Percentiles rank a stretch among this genome's conserved stretches.
These are phyloP conservation scores for Xylariaceae sp. DNA, from an alignment of 2,329 filamentous ascomycete species.

Conservation along the genomic window DNA sequence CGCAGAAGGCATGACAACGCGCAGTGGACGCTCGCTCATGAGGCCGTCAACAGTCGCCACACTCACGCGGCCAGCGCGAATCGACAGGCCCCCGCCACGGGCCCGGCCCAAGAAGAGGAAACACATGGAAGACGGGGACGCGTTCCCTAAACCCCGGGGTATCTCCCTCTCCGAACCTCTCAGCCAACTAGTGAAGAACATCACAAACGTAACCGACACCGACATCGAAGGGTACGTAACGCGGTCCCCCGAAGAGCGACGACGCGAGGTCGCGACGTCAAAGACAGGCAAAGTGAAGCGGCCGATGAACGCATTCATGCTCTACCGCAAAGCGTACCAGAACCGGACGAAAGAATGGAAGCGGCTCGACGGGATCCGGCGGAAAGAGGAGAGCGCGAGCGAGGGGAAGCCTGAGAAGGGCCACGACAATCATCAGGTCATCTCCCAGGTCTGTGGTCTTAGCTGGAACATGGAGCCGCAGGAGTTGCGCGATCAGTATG, in stretches of 20 bases:
- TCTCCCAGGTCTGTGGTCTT: conserved; percentile 79
- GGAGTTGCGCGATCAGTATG: conserved; percentile 69
- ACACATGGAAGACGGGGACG: conserved; percentile 34
- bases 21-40: conserved; percentile 34
- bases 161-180: conserved; percentile 61
- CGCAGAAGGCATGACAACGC: conserved; percentile 35
- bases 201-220: conserved; percentile 56
- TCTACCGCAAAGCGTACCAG: conserved; percentile 90
- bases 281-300: conserved; percentile 75
- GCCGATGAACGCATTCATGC: conserved; percentile 97
- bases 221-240: conserved; percentile 80
- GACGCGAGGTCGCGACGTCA: conserved; percentile 61
- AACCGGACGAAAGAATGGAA: conserved; percentile 79
- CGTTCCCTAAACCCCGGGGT: conserved; percentile 30
- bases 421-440: conserved; percentile 81
- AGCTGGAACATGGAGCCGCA: conserved; percentile 80
- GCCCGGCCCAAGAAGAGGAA: conserved; percentile 40
- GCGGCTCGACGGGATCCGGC: conserved; percentile 42
- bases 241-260: conserved; percentile 60
- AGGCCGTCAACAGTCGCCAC: conserved; percentile 22
- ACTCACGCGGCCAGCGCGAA: conserved; percentile 29
- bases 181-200: conserved; percentile 63
- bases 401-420: conserved; percentile 19
- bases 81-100: conserved; percentile 34
- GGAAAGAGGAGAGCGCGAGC: conserved; percentile 13